A percentile compares a stretch with the other conserved stretches of the same genome.
Evolutionary conservation across 2,329 filamentous ascomycete genomes (phyloP).

Genomic region (Byssoonygena ceratinophila): DNA sequence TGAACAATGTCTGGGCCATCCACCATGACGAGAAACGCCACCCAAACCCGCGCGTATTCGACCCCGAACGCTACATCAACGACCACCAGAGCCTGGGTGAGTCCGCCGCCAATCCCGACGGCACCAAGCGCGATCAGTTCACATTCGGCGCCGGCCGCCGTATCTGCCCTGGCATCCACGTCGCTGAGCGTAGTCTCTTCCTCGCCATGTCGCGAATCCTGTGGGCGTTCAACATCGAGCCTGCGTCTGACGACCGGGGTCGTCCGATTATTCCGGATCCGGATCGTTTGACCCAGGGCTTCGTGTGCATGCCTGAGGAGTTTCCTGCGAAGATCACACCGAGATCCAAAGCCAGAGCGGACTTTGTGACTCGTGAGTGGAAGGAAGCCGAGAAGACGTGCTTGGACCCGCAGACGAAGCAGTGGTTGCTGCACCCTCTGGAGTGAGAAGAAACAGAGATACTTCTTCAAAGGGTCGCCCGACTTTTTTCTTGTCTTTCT

Average conservation of each 20-base stretch:
- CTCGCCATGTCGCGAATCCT: slow-evolving; percentile 41
- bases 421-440: slow-evolving; percentile 5
- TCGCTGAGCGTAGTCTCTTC: slow-evolving; percentile 43
- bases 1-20: slow-evolving; percentile 43
- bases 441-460: too few species aligned
- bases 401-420: slow-evolving; percentile 10
- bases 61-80: slow-evolving; percentile 24
- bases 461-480: too few species aligned
- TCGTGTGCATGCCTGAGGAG: slow-evolving; percentile 9
- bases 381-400: neutral
- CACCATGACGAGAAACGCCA: slow-evolving; percentile 39
- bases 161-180: slow-evolving; percentile 35
- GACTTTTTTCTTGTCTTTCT: too few species aligned
- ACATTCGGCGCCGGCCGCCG: slow-evolving; percentile 21
- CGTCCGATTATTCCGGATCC: slow-evolving; percentile 15
- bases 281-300: slow-evolving; percentile 9
- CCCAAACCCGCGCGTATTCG: slow-evolving; percentile 26
- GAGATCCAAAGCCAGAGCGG: slow-evolving; percentile 4
- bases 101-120: slow-evolving; percentile 23
- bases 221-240: slow-evolving; percentile 36
- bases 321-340: slow-evolving; percentile 14
- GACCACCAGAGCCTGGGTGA: slow-evolving; percentile 25
- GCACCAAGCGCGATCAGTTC: slow-evolving; percentile 35
- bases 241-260: slow-evolving; percentile 8
- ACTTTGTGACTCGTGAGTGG: slow-evolving; percentile 4